Evolutionary conservation across 2,329 filamentous ascomycete species (phyloP), one percentile per base, ranked within the genome.

Genomic region (Colletotrichum sublineola): DNA sequence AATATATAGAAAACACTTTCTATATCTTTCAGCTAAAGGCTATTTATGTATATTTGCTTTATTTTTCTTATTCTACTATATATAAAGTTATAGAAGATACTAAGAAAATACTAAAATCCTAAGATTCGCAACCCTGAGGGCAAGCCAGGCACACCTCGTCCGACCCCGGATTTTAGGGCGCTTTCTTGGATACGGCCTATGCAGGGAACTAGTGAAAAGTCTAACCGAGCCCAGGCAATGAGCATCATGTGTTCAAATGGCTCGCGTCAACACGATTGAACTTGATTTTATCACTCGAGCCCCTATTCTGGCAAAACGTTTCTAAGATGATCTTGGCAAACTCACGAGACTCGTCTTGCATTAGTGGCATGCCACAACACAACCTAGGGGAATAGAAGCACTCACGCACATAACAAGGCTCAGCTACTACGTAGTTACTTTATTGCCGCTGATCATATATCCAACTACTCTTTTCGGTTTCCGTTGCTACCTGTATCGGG

Each of bases 371-470:
- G 8, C 31, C 4, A 40, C 36, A 20, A 14, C 42, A 42, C 42
- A 14, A 67, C n/a, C 44, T 44, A 31, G 42, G 42, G 24, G 15
- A 36, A 18, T 9, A 50, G 46, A 1, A 11, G 44, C 3, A 46
- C 6, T 52, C 55, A 7, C 31, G 18, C 14, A 4, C 20, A 48
- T 20, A 52, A 57, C 24, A 71, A 71, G 57, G 63, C 67, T 71
- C 56, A 55, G 38, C 24, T 48, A 24, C 24, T 24, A 24, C 24
- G 24, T 24, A 63, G 56, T 52, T 50, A 42, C 42, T 40, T 18
- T 62, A 31, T 56, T 40, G 64, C 56, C 63, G 38, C 64, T 62
- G 68, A 71, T 71, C 63, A 52, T 52, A n/a, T n/a, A 44, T n/a
- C 18, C 63, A 40, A 38, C n/a, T 38, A 29, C 42, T 71, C 11